Base-by-base conservation (phyloP, 2,329 filamentous ascomycete genomes). In the Aureobasidium uvarum region DNA sequence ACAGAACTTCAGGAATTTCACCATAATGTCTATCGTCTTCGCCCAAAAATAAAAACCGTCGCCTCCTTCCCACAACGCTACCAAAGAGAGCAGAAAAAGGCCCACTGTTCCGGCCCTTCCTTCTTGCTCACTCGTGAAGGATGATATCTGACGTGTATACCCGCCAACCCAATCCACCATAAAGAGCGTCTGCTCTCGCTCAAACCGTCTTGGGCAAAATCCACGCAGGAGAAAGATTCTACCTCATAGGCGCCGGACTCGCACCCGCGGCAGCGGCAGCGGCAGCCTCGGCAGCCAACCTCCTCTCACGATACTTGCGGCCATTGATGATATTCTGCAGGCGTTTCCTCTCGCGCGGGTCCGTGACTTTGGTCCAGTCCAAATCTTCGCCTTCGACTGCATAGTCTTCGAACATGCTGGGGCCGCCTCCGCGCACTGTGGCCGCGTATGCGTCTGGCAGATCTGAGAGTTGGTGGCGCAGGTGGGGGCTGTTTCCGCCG, bases 241-340 rank as follows among this genome's bases (percentile, higher is more conserved):
- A 58, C n/a, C 54, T 38, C 58, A 51, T 50, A 23, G 60, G 60
- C 18, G 48, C 60, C 10, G 60, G 60, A 54, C 60, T 63, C 20
- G 36, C 43, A 14, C 52, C 63, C 7, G 52, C 43, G 14, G 28
- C 28, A n/a, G 18, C 36, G 5, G 63, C 63, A 23, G 63, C 63
- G 11, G 63, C 63, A 25, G 63, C 63, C 28, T 65, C 63, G 18
- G 56, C 58, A 3, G 74, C 74, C 18, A 77, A 67, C 45, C 75
- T 67, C 11, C 75, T 69, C 69, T 77, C 75, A 20, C 75, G 72
- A 62, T 77, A 77, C 69, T 77, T 77, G 13, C 75, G 70, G n/a
- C 75, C 75, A 62, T 77, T 77, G 69, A 77, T 77, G 59, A 77
- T 77, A 41, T 77, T 77, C 67, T 77, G 75, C 62, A 77, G 55